phyloP scores from a whole-genome alignment of 2,329 filamentous ascomycete genomes.

The Dendryphion nanum region DNA sequence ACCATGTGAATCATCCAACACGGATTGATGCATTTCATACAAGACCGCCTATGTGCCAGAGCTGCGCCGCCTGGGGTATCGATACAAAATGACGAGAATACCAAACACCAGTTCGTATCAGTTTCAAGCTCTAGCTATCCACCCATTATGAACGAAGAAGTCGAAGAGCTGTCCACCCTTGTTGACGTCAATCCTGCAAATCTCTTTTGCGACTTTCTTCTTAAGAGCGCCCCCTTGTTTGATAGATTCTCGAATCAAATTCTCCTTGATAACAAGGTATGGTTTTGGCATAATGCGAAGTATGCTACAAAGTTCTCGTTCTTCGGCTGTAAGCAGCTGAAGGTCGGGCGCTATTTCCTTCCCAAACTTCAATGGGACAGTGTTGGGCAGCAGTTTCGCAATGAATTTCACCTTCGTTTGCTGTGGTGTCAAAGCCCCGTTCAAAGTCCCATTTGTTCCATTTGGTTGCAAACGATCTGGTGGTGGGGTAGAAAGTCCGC shows the following conservation, averaged over 20 bases:
- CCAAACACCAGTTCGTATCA: too few species aligned
- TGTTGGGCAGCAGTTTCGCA: slow-evolving; percentile 58
- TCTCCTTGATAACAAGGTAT: slow-evolving; percentile 91
- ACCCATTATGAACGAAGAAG: slow-evolving; percentile 89
- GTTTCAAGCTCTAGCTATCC: slow-evolving; percentile 78
- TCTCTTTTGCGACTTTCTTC: slow-evolving; percentile 88
- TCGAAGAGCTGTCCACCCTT: slow-evolving; percentile 89
- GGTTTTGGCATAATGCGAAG: slow-evolving; percentile 89
- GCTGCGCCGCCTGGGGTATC: too few species aligned
- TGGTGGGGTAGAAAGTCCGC: slow-evolving; percentile 42
- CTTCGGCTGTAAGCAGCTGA: slow-evolving; percentile 81
- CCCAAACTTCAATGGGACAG: slow-evolving; percentile 65
- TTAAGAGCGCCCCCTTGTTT: slow-evolving; percentile 85
- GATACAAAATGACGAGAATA: too few species aligned
- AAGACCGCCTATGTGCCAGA: too few species aligned
- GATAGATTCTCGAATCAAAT: slow-evolving; percentile 84
- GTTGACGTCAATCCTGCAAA: slow-evolving; percentile 78
- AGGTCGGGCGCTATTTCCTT: slow-evolving; percentile 78
- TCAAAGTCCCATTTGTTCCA: slow-evolving; percentile 46
- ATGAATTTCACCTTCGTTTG: slow-evolving; percentile 49
- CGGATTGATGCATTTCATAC: too few species aligned
- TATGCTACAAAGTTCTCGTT: slow-evolving; percentile 80
- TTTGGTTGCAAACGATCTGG: slow-evolving; percentile 49
- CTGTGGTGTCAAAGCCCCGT: slow-evolving; percentile 39
- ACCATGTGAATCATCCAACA: too few species aligned